These are phyloP conservation scores for Wallacemonas sp. DNA, from an alignment of 208 protist genomes.

Conservation along the genomic window DNA sequence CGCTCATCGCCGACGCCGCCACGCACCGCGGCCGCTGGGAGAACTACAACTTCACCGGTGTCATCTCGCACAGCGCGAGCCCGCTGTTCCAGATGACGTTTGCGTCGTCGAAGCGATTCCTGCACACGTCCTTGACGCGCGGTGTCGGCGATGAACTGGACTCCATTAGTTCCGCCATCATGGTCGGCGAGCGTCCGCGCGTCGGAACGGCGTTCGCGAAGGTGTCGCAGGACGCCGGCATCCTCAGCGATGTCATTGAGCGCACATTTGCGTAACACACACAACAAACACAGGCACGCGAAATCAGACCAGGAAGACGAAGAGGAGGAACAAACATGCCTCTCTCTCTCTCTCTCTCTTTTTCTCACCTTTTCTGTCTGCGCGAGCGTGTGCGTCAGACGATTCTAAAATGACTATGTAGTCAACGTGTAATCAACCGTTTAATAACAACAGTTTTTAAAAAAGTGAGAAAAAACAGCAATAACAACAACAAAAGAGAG, in stretches of 20 bases:
- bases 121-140: constrained; percentile 82
- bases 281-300: not conserved
- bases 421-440: not conserved
- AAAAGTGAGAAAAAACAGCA: no score
- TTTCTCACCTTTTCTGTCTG: no score
- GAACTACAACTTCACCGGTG: constrained; percentile 90
- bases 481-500: not conserved
- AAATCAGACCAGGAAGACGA: not conserved
- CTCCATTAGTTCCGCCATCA: constrained; percentile 88
- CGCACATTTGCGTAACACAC: constrained; percentile 42
- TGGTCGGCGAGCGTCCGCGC: constrained; percentile 86
- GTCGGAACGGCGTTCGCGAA: constrained; percentile 85
- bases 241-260: constrained; percentile 82
- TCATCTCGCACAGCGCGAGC: constrained; percentile 83
- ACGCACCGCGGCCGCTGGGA: constrained; percentile 88
- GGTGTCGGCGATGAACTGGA: constrained; percentile 79
- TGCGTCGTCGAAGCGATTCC: constrained; percentile 82
- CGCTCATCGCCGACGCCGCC: constrained; percentile 88
- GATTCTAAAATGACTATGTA: constrained; percentile 8
- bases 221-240: constrained; percentile 49
- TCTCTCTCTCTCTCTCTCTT: no score
- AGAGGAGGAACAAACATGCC: no score
- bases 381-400: no score
- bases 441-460: no score
- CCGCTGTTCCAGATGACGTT: constrained; percentile 94